Evolutionary conservation across 148 eudicot species (phyloP), one percentile per base, ranked within the genome.

Genomic region (Persicaria maculosa): DNA sequence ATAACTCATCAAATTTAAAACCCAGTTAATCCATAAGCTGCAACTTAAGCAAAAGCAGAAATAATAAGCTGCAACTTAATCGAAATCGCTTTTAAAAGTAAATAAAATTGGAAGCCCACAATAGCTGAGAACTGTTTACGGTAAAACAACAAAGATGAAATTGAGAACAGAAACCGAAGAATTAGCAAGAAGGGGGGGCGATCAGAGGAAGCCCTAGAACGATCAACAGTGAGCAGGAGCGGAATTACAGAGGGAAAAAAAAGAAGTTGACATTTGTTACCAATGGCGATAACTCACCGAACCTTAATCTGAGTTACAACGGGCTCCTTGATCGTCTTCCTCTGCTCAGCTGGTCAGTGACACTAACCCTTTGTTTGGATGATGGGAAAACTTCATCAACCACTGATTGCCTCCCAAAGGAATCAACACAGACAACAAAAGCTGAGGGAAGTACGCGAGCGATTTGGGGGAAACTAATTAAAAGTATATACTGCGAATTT

Each of bases 131-230:
- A 12, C 36, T 31, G 36, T 31, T 31, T 2, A 1, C 40, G 1
- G 40, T 2, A 31, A 31, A 31, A 31, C 40, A 31, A 31, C 40
- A 31, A 31, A 31, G 40, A 36, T 22, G 44, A 62, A 9, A 62
- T 44, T 57, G 64, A 57, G 19, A 31, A 7, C 64, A 2, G 31
- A 57, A 31, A 20, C 64, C 36, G 20, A 57, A 20, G 19, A 57
- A 62, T 3, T 36, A 44, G 65, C 11, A 3, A 59, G 14, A 31
- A 59, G 12, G 40, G 16, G 4, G 65, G 9, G 14, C 40, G 65
- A 59, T 59, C 65, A 59, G 68, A 36, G 68, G 44, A 62, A 62
- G 68, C 68, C 68, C 68, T 62, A 57, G 31, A 57, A 57, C 64
- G 64, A 57, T 57, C 67, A 65, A 43, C 46, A 45, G 40, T 36